Evolutionary conservation across 73 alveolate species (phyloP).

Genomic region (Breviolum minutum): DNA sequence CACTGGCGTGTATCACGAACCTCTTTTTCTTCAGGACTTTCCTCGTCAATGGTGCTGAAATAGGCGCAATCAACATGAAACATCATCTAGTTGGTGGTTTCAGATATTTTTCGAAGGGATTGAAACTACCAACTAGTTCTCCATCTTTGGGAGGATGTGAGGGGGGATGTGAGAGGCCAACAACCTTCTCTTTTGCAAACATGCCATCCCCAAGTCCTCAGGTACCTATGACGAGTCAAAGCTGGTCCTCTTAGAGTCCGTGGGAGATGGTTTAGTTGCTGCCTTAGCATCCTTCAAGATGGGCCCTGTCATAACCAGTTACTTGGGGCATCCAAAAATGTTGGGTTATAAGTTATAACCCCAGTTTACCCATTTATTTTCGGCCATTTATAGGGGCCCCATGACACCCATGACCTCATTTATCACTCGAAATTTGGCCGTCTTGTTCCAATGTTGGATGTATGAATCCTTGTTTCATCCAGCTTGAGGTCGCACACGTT

Average conservation of each 20-base stretch:
- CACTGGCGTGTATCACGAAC: neutral
- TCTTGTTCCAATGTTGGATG: neutral
- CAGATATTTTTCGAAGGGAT: too few relatives aligned
- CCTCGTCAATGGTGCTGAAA: slow-evolving; percentile 86
- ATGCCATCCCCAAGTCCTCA: neutral
- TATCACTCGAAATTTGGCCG: neutral
- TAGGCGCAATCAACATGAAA: neutral
- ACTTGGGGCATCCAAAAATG: too few relatives aligned
- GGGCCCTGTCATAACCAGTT: too few relatives aligned
- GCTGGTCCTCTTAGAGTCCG: slow-evolving; percentile 44
- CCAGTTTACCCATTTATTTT: neutral
- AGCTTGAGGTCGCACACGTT: slow-evolving; percentile 51
- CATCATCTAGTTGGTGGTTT: neutral
- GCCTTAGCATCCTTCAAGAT: neutral
- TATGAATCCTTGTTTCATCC: too few relatives aligned
- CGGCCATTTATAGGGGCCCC: too few relatives aligned
- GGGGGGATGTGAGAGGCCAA: too few relatives aligned
- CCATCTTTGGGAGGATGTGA: neutral
- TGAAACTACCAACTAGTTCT: neutral
- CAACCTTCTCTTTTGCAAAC: too few relatives aligned
- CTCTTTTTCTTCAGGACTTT: slow-evolving; percentile 12
- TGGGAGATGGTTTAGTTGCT: slow-evolving; percentile 35
- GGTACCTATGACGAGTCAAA: slow-evolving; percentile 89
- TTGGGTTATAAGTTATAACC: too few relatives aligned
- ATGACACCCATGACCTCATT: too few relatives aligned